Evolutionary conservation across 2,329 filamentous ascomycete species (phyloP), one percentile per base, ranked within the genome.

Genomic region (Phialophora macrospora): DNA sequence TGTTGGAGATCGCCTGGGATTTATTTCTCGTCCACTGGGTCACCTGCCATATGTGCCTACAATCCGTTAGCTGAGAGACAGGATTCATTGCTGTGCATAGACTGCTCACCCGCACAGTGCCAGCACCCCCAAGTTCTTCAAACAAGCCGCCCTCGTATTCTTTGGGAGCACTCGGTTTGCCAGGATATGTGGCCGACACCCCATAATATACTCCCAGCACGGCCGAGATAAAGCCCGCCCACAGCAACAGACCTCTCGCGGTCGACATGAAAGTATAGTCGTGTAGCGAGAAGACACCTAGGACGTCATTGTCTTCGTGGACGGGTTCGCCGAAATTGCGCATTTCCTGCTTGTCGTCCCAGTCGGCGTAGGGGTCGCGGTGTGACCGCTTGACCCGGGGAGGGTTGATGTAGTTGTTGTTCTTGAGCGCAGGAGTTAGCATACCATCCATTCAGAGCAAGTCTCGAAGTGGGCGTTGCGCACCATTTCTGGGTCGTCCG

Each of bases 281-380:
- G 78, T 95, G 88, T 2, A 92, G 88, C 58, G 91, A 90, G 80
- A 99, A 94, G 70, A 97, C 90, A 73, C 93, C 93, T 64, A 98
- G 84, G 64, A 93, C 85, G 78, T 99, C 96, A 79, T 97, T 90
- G 79, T 99, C 95, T 80, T 99, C 96, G 79, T 99, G 94, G 60
- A 96, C 88, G 12, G 94, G 92, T 80, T 99, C 96, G 79, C 93
- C 93, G 77, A 91, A 98, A 85, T 99, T 98, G 75, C 95, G 88
- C 77, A 93, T 89, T 80, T 98, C 95, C 82, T 99, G 95, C 79
- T 93, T 90, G 81, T 99, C 94, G 92, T 93, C 98, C 92, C 93
- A 99, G 76, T 92, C 89, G 76, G 80, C 94, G 78, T 98, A 87
- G 41, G 96, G 95, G 79, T 98, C 95, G 77, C 95, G 92, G 82